A percentile compares a stretch with the other conserved stretches of the same genome.
Conservation (phyloP, 2,329 filamentous ascomycete genomes). For the Venturia pyrina region DNA sequence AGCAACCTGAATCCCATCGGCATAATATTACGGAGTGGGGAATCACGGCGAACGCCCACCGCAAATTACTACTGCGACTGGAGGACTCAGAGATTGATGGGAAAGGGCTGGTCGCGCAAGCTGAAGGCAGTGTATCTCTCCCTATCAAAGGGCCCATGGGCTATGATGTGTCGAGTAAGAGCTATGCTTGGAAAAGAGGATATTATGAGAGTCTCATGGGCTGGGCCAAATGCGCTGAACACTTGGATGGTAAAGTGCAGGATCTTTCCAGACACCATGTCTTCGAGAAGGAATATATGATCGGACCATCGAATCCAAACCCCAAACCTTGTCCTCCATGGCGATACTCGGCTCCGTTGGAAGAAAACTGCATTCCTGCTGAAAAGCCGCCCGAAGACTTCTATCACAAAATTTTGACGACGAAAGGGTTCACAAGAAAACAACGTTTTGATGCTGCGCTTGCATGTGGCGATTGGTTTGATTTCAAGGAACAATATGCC, state of each 20-base stretch:
- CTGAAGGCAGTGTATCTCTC: slow-evolving; percentile 43
- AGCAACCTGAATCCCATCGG: slow-evolving; percentile 46
- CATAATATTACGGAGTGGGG: slow-evolving; percentile 57
- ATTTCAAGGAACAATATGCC: slow-evolving; percentile 58
- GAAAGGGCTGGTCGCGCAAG: slow-evolving; percentile 48
- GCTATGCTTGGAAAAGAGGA: slow-evolving; percentile 73
- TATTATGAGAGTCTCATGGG: slow-evolving; percentile 79
- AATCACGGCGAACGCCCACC: slow-evolving; percentile 50
- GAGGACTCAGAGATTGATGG: slow-evolving; percentile 64
- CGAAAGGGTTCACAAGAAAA: slow-evolving; percentile 64
- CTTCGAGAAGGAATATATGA: slow-evolving; percentile 63
- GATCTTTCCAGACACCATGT: slow-evolving; percentile 57
- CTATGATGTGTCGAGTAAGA: slow-evolving; percentile 63
- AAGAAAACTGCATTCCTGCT: slow-evolving; percentile 64
- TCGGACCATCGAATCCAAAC: slow-evolving; percentile 74
- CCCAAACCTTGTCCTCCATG: slow-evolving; percentile 63
- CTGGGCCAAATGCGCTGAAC: slow-evolving; percentile 65
- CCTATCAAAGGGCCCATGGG: slow-evolving; percentile 46
- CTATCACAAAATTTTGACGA: slow-evolving; percentile 75
- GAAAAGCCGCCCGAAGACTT: slow-evolving; percentile 63
- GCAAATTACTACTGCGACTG: slow-evolving; percentile 52
- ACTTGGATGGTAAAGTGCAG: slow-evolving; percentile 67
- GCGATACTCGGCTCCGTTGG: slow-evolving; percentile 52
- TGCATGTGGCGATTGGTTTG: slow-evolving; percentile 75
- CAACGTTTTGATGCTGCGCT: slow-evolving; percentile 76